phyloP scores from a whole-genome alignment of 192 early-diverging fungal genomes.

The Coemansia sp. region DNA sequence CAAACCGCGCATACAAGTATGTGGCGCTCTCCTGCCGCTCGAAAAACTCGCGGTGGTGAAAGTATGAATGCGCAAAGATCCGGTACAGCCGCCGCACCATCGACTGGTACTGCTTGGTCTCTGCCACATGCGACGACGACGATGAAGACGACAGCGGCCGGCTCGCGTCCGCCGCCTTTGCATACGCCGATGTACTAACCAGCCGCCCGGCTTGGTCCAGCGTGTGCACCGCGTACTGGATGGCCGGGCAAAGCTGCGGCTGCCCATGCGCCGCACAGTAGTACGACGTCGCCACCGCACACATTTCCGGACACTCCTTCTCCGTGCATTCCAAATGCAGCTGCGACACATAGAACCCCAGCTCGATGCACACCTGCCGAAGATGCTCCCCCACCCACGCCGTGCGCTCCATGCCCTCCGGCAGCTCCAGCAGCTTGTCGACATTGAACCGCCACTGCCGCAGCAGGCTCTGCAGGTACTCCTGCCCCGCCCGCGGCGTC shows the following conservation, averaged over 20 bases:
- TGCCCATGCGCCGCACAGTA: conserved; percentile 85
- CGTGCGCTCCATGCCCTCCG: conserved; percentile 53
- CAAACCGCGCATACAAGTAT: conserved; percentile 65
- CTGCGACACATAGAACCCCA: conserved; percentile 67
- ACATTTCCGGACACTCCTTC: conserved; percentile 83
- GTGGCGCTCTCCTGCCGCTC: conserved; percentile 77
- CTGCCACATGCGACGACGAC: conserved; percentile 54
- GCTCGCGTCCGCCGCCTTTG: too few relatives aligned
- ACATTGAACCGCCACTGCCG: conserved; percentile 63
- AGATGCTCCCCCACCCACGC: conserved; percentile 91
- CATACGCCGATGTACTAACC: conserved; percentile 60
- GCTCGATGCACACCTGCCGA: conserved; percentile 80
- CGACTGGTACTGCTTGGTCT: conserved; percentile 79
- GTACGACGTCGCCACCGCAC: conserved; percentile 84
- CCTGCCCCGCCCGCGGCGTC: conserved; percentile 66
- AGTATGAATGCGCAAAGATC: conserved; percentile 96
- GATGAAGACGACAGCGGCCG: too few relatives aligned
- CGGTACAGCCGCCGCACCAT: conserved; percentile 90
- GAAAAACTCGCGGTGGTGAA: conserved; percentile 86
- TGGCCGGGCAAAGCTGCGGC: conserved; percentile 74
- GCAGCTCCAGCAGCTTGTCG: conserved; percentile 56
- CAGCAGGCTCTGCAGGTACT: conserved; percentile 73
- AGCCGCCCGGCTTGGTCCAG: conserved; percentile 80
- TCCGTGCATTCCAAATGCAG: conserved; percentile 72
- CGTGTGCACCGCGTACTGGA: conserved; percentile 91